Conservation (phyloP, 1,139 yeast genomes). For the Maudiozyma humilis region DNA sequence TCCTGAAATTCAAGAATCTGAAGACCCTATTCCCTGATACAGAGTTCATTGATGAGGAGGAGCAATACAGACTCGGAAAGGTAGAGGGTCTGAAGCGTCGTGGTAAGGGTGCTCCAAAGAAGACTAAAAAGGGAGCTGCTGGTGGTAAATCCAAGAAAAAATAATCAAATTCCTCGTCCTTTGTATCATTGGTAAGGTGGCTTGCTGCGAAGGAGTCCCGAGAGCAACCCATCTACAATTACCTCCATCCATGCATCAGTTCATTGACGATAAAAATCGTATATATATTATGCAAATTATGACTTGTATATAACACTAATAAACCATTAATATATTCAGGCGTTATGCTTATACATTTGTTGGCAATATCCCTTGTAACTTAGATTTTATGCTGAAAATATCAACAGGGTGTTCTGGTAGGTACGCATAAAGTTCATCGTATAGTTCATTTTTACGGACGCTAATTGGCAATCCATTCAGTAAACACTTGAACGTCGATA, state of each 20-base stretch:
- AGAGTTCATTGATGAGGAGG: constrained; percentile 63
- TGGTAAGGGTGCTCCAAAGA: constrained; percentile 90
- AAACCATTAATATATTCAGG: neutral
- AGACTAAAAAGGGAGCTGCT: constrained; percentile 43
- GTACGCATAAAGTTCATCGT: constrained; percentile 42
- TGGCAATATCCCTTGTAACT: constrained; percentile 8
- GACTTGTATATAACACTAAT: constrained; percentile 3
- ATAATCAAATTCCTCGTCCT: constrained; percentile 11
- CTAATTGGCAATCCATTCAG: constrained; percentile 41
- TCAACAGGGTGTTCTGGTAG: constrained; percentile 37
- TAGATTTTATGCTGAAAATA: constrained; percentile 21
- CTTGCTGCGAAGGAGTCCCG: no score
- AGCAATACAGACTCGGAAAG: constrained; percentile 59
- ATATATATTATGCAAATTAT: neutral
- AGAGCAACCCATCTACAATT: neutral
- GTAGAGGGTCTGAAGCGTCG: constrained; percentile 66
- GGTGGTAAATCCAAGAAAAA: constrained; percentile 34
- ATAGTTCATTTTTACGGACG: constrained; percentile 40
- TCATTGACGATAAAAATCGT: neutral
- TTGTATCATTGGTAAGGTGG: no score
- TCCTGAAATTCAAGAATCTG: constrained; percentile 56
- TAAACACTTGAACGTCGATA: constrained; percentile 34
- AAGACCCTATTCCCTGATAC: constrained; percentile 50
- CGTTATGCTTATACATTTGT: constrained; percentile 6
- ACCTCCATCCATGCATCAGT: neutral